A percentile compares a stretch with the other conserved stretches of the same genome.
Conservation (phyloP, 2,329 filamentous ascomycete genomes). For the Xylaria hypoxylon region DNA sequence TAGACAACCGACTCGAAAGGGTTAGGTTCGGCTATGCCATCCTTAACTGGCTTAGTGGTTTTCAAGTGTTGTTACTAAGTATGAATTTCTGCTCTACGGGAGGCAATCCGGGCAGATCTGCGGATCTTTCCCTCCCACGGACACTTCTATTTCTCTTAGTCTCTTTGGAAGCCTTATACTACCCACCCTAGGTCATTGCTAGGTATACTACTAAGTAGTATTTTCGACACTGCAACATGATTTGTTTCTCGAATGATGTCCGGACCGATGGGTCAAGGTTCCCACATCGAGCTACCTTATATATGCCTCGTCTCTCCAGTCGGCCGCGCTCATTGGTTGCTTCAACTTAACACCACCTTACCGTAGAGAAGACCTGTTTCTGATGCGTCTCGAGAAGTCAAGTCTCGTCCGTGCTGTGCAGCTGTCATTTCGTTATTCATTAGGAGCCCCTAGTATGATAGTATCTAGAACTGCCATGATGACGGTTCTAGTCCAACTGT, state of each 20-base stretch:
- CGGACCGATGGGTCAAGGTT: too few species aligned
- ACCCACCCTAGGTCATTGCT: too few species aligned
- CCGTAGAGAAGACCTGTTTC: conserved; percentile 17
- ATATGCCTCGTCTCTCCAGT: background rate
- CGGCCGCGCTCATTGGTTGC: background rate
- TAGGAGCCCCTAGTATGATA: background rate
- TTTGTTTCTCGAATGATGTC: too few species aligned
- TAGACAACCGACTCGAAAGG: background rate
- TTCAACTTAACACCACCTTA: conserved; percentile 7
- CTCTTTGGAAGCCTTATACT: too few species aligned
- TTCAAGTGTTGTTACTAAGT: background rate
- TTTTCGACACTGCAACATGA: too few species aligned
- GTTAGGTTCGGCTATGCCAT: conserved; percentile 15
- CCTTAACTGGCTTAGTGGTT: conserved; percentile 5
- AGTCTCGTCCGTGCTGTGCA: conserved; percentile 25
- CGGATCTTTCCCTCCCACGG: background rate
- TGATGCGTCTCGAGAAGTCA: conserved; percentile 22
- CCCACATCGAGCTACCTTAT: too few species aligned
- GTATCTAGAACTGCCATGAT: background rate
- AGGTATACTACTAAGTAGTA: too few species aligned
- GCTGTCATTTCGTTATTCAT: conserved; percentile 7
- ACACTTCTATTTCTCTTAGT: too few species aligned
- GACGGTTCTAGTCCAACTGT: background rate
- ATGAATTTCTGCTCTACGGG: too few species aligned
- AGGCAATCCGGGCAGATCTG: conserved; percentile 15